Evolutionary conservation across 2,329 filamentous ascomycete species (phyloP).

Genomic region (Curvularia hawaiiensis): DNA sequence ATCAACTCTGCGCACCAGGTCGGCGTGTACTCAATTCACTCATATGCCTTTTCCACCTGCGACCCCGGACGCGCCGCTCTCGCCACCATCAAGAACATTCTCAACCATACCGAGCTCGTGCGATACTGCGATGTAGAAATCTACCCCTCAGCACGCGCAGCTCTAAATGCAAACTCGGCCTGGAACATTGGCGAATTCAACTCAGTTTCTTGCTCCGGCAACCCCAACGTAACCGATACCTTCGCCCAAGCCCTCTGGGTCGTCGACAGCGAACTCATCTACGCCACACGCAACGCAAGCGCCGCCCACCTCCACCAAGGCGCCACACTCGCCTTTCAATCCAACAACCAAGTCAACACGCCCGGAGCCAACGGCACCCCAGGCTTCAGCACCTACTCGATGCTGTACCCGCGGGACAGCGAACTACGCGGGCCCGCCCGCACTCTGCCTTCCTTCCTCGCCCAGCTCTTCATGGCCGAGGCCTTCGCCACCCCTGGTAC

Average conservation of each 20-base stretch:
- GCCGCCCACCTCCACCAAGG: conserved; percentile 14
- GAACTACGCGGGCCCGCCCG: conserved; percentile 15
- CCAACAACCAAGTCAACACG: conserved; percentile 16
- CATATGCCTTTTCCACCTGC: conserved; percentile 16
- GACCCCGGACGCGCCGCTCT: conserved; percentile 6
- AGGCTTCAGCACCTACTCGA: conserved; percentile 17
- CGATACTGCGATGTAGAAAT: conserved; percentile 18
- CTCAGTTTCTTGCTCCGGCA: conserved; percentile 15
- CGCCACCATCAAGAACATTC: conserved; percentile 17
- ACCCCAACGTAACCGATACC: conserved; percentile 18
- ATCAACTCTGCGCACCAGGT: conserved; percentile 14
- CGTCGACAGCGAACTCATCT: conserved; percentile 17
- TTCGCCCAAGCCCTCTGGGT: conserved; percentile 22
- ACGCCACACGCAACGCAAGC: conserved; percentile 15
- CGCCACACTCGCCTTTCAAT: conserved; percentile 16
- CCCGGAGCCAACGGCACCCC: conserved; percentile 17
- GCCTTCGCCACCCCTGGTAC: conserved; percentile 6
- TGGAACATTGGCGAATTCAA: conserved; percentile 22
- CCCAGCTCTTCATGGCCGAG: conserved; percentile 15
- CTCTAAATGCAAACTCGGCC: conserved; percentile 7
- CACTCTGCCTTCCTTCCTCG: conserved; percentile 14
- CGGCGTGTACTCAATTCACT: conserved; percentile 13
- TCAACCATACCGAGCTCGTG: conserved; percentile 19
- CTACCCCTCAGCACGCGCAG: conserved; percentile 16
- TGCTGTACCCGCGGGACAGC: conserved; percentile 17